Conservation (phyloP, 2,329 filamentous ascomycete genomes). For the Penicillium fuscoglaucum region DNA sequence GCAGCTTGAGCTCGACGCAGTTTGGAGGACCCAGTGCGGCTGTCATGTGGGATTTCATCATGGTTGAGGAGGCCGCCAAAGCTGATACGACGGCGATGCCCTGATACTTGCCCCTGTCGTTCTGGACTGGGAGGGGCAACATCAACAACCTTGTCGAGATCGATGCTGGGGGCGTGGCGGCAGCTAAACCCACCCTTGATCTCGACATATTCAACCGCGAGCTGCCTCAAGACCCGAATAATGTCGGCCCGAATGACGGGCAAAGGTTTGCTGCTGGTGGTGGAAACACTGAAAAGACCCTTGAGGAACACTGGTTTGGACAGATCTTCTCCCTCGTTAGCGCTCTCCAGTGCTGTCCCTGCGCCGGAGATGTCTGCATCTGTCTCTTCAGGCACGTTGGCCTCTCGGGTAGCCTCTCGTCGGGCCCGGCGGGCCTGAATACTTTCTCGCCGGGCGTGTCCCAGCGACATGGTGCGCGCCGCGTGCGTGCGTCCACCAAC, state of each 20-base stretch:
- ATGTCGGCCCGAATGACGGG: slow-evolving; percentile 84
- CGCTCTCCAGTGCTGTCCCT: slow-evolving; percentile 52
- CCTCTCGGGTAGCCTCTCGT: slow-evolving; percentile 69
- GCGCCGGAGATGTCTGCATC: slow-evolving; percentile 71
- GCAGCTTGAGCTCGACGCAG: slow-evolving; percentile 47
- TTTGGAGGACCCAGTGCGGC: slow-evolving; percentile 49
- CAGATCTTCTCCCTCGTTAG: slow-evolving; percentile 67
- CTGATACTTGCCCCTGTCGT: slow-evolving; percentile 46
- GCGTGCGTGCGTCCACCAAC: slow-evolving; percentile 61
- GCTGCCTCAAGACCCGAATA: slow-evolving; percentile 80
- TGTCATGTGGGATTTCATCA: slow-evolving; percentile 67
- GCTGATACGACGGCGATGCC: slow-evolving; percentile 75
- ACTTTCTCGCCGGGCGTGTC: slow-evolving; percentile 85
- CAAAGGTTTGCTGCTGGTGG: slow-evolving; percentile 88
- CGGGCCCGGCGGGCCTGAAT: slow-evolving; percentile 81
- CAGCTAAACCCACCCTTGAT: slow-evolving; percentile 94
- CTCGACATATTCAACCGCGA: slow-evolving; percentile 87
- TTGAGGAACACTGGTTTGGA: slow-evolving; percentile 91
- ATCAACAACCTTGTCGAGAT: slow-evolving; percentile 72
- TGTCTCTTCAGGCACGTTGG: slow-evolving; percentile 87
- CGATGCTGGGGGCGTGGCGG: slow-evolving; percentile 84
- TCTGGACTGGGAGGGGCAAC: slow-evolving; percentile 59
- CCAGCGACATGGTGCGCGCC: slow-evolving; percentile 79
- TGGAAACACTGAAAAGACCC: slow-evolving; percentile 94
- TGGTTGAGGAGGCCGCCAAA: slow-evolving; percentile 70